Evolutionary conservation across 208 protist genomes (phyloP), one percentile per base, ranked within the genome.

Genomic region (Blechomonas ayalai): DNA sequence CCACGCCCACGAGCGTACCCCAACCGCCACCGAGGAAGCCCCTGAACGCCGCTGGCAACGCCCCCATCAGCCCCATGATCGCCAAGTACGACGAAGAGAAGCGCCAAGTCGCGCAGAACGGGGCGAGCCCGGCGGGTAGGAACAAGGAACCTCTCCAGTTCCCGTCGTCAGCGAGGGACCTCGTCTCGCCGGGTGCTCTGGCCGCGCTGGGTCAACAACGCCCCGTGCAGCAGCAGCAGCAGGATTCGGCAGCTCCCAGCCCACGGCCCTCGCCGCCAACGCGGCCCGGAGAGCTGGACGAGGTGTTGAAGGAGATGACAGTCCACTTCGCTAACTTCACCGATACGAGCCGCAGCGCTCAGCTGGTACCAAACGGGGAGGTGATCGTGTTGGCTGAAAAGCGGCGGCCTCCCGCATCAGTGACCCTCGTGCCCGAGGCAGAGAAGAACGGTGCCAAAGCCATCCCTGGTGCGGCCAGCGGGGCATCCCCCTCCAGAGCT

Each of bases 31-130:
- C n/a, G 16, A 26, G 28, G 23, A 32, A 28, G 10, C 9, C 25
- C 23, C 13, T 5, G n/a, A 39, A 28, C 18, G 10, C 13, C 32
- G 15, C 31, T 27, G 34, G 19, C 19, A 35, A 40, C 4, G 18
- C 59, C 2, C 60, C 70, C 3, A 62, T 84, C 20, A 52, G 52
- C 0, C 56, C 60, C 10, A 45, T 84, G 22, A 58, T 84, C 34
- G 51, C 67, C 10, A 44, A 52, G 20, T 84, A 77, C 33, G 75
- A 84, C 35, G 50, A 39, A 13, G 60, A 65, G 26, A 84, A 84
- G 49, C 66, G 67, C 46, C 67, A 54, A 23, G 57, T 74, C 19
- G 10, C 31, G 1, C 35, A 28, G 34, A 49, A 18, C 38, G 40
- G 23, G 55, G 59, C 24, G 39, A 42, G 39, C 50, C 34, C 18